A percentile compares a stretch with the other conserved stretches of the same genome.
These are phyloP conservation scores for Penicillium sp. DNA, from an alignment of 2,329 filamentous ascomycete species.

Conservation along the genomic window DNA sequence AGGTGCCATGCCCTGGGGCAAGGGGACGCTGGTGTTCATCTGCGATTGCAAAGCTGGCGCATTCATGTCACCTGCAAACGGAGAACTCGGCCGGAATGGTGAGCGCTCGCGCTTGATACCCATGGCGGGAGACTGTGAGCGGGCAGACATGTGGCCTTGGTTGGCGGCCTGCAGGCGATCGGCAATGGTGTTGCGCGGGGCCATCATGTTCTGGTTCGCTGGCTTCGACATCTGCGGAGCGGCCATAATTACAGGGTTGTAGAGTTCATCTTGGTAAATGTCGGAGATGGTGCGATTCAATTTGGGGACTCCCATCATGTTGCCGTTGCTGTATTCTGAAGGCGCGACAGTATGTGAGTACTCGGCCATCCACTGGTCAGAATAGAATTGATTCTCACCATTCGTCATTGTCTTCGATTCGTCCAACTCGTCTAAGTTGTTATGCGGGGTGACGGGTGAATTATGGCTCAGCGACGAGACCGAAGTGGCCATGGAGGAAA, in stretches of 20 bases:
- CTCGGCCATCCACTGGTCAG: slow-evolving; percentile 51
- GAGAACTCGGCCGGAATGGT: slow-evolving; percentile 70
- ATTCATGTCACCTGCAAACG: slow-evolving; percentile 49
- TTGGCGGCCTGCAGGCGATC: slow-evolving; percentile 75
- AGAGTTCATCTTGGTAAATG: slow-evolving; percentile 76
- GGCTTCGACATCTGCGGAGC: slow-evolving; percentile 34
- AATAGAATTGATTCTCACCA: slow-evolving; percentile 49
- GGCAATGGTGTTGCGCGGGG: slow-evolving; percentile 60
- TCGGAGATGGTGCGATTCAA: slow-evolving; percentile 82
- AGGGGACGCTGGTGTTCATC: slow-evolving; percentile 37
- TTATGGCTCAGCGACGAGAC: slow-evolving; percentile 57
- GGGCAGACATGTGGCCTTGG: slow-evolving; percentile 61
- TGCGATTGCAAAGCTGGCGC: slow-evolving; percentile 36
- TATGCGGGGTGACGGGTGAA: slow-evolving; percentile 57
- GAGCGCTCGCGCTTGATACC: slow-evolving; percentile 61
- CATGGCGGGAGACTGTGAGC: slow-evolving; percentile 52
- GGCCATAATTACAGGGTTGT: slow-evolving; percentile 50
- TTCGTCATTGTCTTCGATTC: slow-evolving; percentile 47
- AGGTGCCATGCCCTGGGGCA: slow-evolving; percentile 24
- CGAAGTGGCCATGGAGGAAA: slow-evolving; percentile 51
- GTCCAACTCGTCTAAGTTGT: slow-evolving; percentile 49
- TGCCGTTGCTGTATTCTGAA: slow-evolving; percentile 50
- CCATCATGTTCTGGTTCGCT: slow-evolving; percentile 33
- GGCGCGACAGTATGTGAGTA: slow-evolving; percentile 60
- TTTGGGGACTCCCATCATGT: slow-evolving; percentile 57